Conservation (phyloP, 768 basidiomycete species). For the Thelephora aurantiotincta region DNA sequence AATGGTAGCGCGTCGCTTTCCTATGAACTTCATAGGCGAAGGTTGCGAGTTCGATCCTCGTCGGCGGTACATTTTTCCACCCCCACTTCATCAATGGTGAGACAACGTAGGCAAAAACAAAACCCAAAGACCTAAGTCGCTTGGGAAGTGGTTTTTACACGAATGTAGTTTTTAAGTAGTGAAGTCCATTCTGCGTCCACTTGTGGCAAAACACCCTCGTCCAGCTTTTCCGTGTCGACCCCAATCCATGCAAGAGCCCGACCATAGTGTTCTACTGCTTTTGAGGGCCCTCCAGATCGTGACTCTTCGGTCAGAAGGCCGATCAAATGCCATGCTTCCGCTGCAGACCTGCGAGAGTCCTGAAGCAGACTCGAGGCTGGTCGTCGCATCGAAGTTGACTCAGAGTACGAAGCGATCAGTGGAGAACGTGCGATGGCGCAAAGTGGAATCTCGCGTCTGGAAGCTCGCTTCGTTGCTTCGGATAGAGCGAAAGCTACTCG, state of each 20-base stretch:
- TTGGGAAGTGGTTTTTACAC: slow-evolving; percentile 19
- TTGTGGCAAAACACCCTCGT: slow-evolving; percentile 26
- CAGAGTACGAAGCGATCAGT: slow-evolving; percentile 28
- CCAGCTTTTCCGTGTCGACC: slow-evolving; percentile 20
- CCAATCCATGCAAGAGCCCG: slow-evolving; percentile 61
- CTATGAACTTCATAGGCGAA: no score
- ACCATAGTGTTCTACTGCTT: slow-evolving; percentile 50
- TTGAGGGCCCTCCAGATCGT: slow-evolving; percentile 15
- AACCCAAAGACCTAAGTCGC: no score
- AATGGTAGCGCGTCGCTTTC: no score
- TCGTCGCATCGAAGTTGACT: slow-evolving; percentile 35
- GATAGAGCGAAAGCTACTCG: slow-evolving; percentile 37
- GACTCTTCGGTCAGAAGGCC: slow-evolving; percentile 46
- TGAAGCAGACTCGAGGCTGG: slow-evolving; percentile 46
- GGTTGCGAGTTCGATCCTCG: slow-evolving; percentile 1
- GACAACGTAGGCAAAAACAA: no score
- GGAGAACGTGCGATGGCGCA: slow-evolving; percentile 24
- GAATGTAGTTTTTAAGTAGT: slow-evolving; percentile 46
- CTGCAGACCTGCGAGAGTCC: slow-evolving; percentile 56
- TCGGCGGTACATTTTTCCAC: no score
- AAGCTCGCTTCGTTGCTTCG: slow-evolving; percentile 19
- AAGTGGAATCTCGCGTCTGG: slow-evolving; percentile 20
- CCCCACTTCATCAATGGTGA: no score
- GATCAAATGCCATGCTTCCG: slow-evolving; percentile 63
- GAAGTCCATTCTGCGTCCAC: slow-evolving; percentile 50